These are phyloP conservation scores for Aegle marmelos DNA, from an alignment of 345 rosid genomes.

Conservation along the genomic window DNA sequence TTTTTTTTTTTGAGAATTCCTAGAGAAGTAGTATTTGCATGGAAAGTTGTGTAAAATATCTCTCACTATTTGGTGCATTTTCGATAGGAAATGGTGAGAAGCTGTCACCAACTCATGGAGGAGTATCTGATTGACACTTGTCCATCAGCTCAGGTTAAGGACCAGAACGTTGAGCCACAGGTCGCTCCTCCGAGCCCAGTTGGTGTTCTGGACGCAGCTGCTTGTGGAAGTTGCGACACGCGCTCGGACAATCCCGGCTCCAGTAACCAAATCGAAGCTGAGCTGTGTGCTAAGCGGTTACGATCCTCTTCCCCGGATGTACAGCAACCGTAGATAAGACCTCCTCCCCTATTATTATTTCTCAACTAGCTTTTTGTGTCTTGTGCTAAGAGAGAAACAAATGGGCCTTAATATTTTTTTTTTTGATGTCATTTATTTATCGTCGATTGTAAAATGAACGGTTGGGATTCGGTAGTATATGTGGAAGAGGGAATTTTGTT, in stretches of 20 bases:
- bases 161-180: constrained; percentile 24
- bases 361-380: constrained; percentile 1
- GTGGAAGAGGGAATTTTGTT: constrained; percentile 22
- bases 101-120: constrained; percentile 79
- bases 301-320: constrained; percentile 45
- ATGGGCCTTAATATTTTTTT: neutral
- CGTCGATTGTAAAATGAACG: constrained; percentile 23
- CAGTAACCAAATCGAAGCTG: constrained; percentile 26
- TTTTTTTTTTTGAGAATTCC: constrained; percentile 16
- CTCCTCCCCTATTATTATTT: neutral
- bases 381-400: constrained; percentile 5
- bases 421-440: neutral
- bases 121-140: constrained; percentile 63
- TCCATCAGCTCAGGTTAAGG: constrained; percentile 31
- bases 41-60: constrained; percentile 34
- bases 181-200: constrained; percentile 51
- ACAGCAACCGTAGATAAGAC: constrained; percentile 38
- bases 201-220: constrained; percentile 64
- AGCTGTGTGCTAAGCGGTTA: constrained; percentile 33
- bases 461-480: constrained; percentile 21
- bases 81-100: constrained; percentile 57
- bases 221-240: constrained; percentile 52
- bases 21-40: constrained; percentile 28
- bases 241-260: constrained; percentile 38
- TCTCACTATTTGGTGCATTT: neutral